phyloP scores from a whole-genome alignment of 306 rosid species.

The Heteromeles arbutifolia region DNA sequence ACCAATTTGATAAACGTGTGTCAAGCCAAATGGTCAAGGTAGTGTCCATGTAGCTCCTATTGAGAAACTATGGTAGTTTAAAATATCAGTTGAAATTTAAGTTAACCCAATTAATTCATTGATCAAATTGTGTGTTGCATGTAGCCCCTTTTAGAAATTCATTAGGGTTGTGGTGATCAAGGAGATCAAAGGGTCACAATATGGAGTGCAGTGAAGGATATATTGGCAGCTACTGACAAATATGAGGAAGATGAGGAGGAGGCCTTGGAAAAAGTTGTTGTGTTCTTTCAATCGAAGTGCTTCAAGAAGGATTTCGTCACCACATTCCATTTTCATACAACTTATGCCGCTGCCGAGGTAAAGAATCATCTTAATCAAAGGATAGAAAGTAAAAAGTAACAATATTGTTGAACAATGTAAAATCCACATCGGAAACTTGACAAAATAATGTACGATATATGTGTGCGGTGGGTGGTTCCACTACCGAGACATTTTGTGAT shows the following conservation, averaged over 20 bases:
- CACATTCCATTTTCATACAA: constrained; percentile 58
- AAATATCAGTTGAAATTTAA: too few relatives aligned
- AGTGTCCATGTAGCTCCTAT: too few relatives aligned
- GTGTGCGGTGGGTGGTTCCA: too few relatives aligned
- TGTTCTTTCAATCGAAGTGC: constrained; percentile 72
- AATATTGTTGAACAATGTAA: too few relatives aligned
- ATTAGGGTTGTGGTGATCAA: constrained; percentile 80
- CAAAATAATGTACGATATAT: too few relatives aligned
- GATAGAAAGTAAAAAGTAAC: too few relatives aligned
- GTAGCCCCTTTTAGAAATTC: constrained; percentile 66
- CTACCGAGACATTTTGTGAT: too few relatives aligned
- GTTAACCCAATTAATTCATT: background rate
- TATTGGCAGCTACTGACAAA: constrained; percentile 86
- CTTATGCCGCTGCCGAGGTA: constrained; percentile 66
- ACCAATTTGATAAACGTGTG: background rate
- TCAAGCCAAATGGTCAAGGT: too few relatives aligned
- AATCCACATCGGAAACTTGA: too few relatives aligned
- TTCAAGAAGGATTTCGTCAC: constrained; percentile 57
- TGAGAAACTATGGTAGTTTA: too few relatives aligned
- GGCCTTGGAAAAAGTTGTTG: constrained; percentile 66
- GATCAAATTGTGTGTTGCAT: background rate
- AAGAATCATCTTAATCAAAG: background rate
- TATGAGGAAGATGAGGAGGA: constrained; percentile 93
- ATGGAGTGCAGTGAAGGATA: constrained; percentile 81
- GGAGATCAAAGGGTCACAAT: constrained; percentile 91